Base-by-base conservation (phyloP, 306 rosid species). In the Vigna trinervia region DNA sequence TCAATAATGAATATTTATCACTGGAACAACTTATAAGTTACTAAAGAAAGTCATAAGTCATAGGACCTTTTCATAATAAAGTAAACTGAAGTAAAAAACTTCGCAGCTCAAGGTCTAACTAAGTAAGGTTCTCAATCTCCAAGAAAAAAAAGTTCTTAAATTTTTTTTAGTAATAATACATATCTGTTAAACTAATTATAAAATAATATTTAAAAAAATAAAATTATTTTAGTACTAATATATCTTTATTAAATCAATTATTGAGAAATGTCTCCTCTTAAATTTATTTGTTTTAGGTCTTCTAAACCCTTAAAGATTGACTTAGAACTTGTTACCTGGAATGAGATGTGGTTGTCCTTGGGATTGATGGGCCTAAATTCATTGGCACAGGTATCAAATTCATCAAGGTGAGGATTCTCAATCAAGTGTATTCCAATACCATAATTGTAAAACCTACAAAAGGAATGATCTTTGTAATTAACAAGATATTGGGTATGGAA, bases 341-440 rank as follows among this genome's bases (percentile, higher is more conserved):
- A 92, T 6, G 97, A 92, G 83, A 89, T 88, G 69, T 92, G 97
- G 80, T 92, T 92, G 79, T 92, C 94, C 76, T 88, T 92, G 52
- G 97, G 92, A 83, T 86, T 89, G 74, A 92, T 89, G 6, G 94
- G 89, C 36, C 91, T 81, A 19, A 36, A 2, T 57, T 83, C 89
- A 52, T 56, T 85, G 28, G 75, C 64, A 60, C 75, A 78, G 9
- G 71, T 11, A 2, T 85, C 91, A 63, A 74, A 85, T 60, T 86
- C 87, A 6, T 88, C 90, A 5, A 85, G n/a, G 41, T 88, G 60
- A 30, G 97, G 90, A 73, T 86, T 89, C 83, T 92, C 90, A 5
- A 89, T 88, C 87, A 91, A 84, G 86, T 91, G 97, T 80, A 91
- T 91, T 59, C 94, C 97, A 80, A 91, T 71, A n/a, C 97, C 97